Evolutionary conservation across 441 rosid genomes (phyloP), one percentile per base, ranked within the genome.

Genomic region (Iberis amara): DNA sequence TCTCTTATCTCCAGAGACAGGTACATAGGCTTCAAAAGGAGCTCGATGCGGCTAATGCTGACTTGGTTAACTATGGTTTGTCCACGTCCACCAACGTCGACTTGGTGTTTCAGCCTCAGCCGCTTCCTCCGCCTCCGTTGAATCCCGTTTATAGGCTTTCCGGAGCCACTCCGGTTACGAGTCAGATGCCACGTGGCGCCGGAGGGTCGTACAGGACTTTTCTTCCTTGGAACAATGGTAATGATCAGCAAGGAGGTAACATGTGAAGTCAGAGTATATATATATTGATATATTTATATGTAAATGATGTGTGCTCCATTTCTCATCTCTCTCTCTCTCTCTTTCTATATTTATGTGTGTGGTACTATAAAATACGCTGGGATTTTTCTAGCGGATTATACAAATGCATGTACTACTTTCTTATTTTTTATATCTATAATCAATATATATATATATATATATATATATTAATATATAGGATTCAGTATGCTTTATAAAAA

Each of bases 11-110:
- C 65, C 97, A 89, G 61, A 75, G 94, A 55, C 95, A 86, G 59
- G 87, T 89, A 42, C 87, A 84, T 28, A 69, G 85, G 74, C 94
- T 89, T 44, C 97, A 89, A 61, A 86, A 89, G 70, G 97, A 89
- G 59, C 96, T 89, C 5, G 89, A 89, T 41, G 73, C 74, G 0
- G 94, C 97, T 10, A 89, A 89, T 35, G 84, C 96, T 2, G 94
- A 89, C 64, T 71, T 89, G 61, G 69, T 79, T 32, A 94, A 79
- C n/a, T 80, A 53, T 5, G 89, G 66, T 43, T n/a, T 66, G 47
- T 59, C 65, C 60, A 47, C 61, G 31, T 66, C 71, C 68, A 38
- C 35, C 87, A 44, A 77, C 13, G 82, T 80, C 51, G 69, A 48
- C 47, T 52, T 52, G 47, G 66, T 49, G 51, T 52, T 45, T 47